phyloP scores from a whole-genome alignment of 352 stramenopile genomes.

The Pythium utonaiense region DNA sequence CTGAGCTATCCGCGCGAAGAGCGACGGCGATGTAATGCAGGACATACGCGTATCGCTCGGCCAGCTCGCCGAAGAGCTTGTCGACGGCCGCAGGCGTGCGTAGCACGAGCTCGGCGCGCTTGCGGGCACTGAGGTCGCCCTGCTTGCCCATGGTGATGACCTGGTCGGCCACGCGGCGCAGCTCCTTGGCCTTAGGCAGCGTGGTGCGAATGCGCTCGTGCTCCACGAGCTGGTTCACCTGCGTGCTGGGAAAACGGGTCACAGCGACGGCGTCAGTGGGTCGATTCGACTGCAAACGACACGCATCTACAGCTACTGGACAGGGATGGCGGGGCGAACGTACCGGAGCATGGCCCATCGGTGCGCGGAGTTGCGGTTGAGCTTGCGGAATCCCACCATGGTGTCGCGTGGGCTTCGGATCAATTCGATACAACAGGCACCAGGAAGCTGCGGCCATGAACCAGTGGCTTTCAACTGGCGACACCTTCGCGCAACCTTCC shows the following conservation, averaged over 20 bases:
- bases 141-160: conserved; percentile 95
- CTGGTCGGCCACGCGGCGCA: conserved; percentile 92
- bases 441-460: background rate
- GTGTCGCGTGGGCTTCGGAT: background rate
- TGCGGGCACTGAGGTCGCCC: conserved; percentile 78
- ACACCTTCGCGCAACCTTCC: conserved; percentile 27
- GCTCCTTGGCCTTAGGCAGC: conserved; percentile 95
- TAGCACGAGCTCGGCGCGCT: conserved; percentile 81
- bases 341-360: conserved; percentile 95
- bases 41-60: conserved; percentile 91
- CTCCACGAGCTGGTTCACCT: conserved; percentile 96
- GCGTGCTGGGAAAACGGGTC: conserved; percentile 60
- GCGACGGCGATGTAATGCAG: no score
- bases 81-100: conserved; percentile 88
- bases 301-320: background rate
- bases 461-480: conserved; percentile 15
- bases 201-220: conserved; percentile 98
- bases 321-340: conserved; percentile 15
- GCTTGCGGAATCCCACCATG: conserved; percentile 89
- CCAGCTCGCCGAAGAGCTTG: conserved; percentile 96
- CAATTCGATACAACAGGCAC: background rate
- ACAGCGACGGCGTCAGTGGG: background rate
- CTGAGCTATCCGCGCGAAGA: no score
- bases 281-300: conserved; percentile 1
- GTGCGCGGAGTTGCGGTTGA: conserved; percentile 91